Evolutionary conservation across 106 monocot species (phyloP).

Genomic region (Dioscorea dumetorum): DNA sequence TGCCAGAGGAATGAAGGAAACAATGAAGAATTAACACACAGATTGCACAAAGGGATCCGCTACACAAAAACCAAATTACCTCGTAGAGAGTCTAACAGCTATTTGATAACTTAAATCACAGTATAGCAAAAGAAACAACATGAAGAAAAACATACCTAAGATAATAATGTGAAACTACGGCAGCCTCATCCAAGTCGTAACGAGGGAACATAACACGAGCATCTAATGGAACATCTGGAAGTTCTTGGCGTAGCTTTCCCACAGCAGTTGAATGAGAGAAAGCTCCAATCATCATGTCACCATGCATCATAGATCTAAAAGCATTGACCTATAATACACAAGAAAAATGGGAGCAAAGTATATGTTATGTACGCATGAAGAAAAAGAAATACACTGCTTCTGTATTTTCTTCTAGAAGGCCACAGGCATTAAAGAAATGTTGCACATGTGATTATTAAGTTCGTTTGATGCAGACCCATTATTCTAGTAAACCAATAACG

Average conservation of each 20-base stretch:
- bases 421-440: no score
- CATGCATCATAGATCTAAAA: conserved; percentile 89
- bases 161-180: conserved; percentile 82
- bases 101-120: no score
- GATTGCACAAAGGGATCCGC: no score
- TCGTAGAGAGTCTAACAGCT: no score
- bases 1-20: conserved; percentile 14
- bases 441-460: no score
- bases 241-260: conserved; percentile 85
- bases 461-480: no score
- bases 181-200: conserved; percentile 83
- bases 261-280: conserved; percentile 98
- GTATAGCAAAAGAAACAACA: no score
- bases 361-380: background rate
- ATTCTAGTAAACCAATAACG: no score
- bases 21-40: no score
- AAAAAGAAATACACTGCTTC: background rate
- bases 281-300: conserved; percentile 96
- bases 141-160: conserved; percentile 46
- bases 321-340: conserved; percentile 57
- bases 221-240: conserved; percentile 84
- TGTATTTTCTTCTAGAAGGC: no score
- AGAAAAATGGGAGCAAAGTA: background rate
- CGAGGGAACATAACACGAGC: conserved; percentile 79
- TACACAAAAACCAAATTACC: no score